Evolutionary conservation across 805 yeast genomes (phyloP).

Genomic region (Starmera amethionina): DNA sequence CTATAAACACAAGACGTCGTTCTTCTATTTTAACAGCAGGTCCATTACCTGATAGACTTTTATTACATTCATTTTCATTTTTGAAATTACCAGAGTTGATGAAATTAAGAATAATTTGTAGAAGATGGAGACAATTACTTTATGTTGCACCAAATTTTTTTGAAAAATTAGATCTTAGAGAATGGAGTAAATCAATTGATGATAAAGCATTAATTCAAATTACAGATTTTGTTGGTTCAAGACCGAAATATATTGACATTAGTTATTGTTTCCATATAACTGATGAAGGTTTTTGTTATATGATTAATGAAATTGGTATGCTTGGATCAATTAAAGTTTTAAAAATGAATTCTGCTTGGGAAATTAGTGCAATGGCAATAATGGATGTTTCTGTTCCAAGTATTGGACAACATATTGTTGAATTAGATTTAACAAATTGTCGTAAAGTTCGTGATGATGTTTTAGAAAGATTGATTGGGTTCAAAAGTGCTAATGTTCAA

Average conservation of each 20-base stretch:
- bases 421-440: constrained; percentile 62
- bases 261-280: constrained; percentile 73
- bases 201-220: constrained; percentile 49
- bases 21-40: constrained; percentile 50
- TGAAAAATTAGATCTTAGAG: constrained; percentile 42
- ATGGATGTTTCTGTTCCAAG: constrained; percentile 65
- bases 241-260: constrained; percentile 52
- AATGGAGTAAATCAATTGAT: constrained; percentile 51
- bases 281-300: constrained; percentile 62
- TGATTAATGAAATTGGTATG: constrained; percentile 64
- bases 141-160: constrained; percentile 46
- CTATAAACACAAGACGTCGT: constrained; percentile 34
- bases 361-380: constrained; percentile 69
- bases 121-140: constrained; percentile 60
- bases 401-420: constrained; percentile 49
- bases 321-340: constrained; percentile 45
- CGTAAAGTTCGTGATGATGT: constrained; percentile 66
- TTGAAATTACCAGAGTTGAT: constrained; percentile 50
- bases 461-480: constrained; percentile 57
- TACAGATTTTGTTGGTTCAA: constrained; percentile 59
- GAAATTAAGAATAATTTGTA: constrained; percentile 48
- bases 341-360: constrained; percentile 66
- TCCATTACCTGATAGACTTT: constrained; percentile 50
- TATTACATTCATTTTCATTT: constrained; percentile 42
- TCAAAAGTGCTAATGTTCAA: constrained; percentile 19